Percentiles rank a stretch among this genome's conserved stretches.
These are phyloP conservation scores for Asclepias syriaca DNA, from an alignment of 257 asterid genomes.

Conservation along the genomic window DNA sequence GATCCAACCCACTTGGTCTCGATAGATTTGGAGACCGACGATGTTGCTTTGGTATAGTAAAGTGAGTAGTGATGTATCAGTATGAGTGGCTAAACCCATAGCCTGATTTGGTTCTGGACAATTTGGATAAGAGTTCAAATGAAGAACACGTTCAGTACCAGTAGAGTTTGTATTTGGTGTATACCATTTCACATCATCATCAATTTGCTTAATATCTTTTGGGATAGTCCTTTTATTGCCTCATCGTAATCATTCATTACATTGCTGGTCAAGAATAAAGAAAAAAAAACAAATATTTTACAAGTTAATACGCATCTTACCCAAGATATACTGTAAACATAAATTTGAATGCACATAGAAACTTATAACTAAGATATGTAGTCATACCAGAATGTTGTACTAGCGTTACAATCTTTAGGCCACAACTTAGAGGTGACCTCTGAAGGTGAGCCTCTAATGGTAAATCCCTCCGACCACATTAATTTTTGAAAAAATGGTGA, in stretches of 20 bases:
- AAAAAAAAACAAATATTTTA: background rate
- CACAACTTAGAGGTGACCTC: conserved; percentile 11
- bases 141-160: background rate
- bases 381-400: conserved; percentile 9
- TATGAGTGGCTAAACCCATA: conserved; percentile 13
- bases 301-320: too few relatives aligned
- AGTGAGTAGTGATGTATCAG: conserved; percentile 15
- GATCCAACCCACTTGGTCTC: background rate
- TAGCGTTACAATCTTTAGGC: background rate
- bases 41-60: conserved; percentile 11
- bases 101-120: conserved; percentile 18
- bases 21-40: conserved; percentile 9
- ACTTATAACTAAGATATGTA: too few relatives aligned
- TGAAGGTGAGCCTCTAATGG: conserved; percentile 2
- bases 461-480: conserved; percentile 19
- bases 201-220: background rate
- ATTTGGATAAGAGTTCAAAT: conserved; percentile 9
- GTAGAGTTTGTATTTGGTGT: background rate
- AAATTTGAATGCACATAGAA: too few relatives aligned
- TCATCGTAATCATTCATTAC: conserved; percentile 8
- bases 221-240: background rate
- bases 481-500: background rate
- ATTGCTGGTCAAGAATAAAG: background rate
- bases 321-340: too few relatives aligned
- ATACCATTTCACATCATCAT: conserved; percentile 9